These are phyloP conservation scores for Sclerotinia borealis DNA, from an alignment of 2,329 filamentous ascomycete species.

Conservation along the genomic window DNA sequence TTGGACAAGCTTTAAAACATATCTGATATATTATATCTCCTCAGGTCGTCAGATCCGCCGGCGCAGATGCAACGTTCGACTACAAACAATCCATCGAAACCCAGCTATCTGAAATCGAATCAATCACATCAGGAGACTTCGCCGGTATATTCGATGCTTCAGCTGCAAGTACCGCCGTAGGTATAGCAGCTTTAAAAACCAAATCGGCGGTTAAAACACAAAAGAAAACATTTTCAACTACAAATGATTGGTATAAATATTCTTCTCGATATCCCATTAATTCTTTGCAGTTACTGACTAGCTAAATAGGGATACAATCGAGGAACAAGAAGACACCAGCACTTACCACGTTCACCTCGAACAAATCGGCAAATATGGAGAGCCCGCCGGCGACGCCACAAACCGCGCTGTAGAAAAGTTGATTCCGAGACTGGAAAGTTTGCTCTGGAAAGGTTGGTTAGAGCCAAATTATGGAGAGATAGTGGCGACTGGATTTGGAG, in stretches of 20 bases:
- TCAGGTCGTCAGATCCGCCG: constrained; percentile 28
- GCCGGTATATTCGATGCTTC: constrained; percentile 6
- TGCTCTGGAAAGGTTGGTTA: background rate
- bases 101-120: background rate
- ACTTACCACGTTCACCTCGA: constrained; percentile 20
- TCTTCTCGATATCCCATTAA: no score
- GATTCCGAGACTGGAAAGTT: constrained; percentile 3
- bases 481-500: background rate
- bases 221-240: constrained; percentile 9
- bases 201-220: background rate
- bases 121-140: constrained; percentile 1
- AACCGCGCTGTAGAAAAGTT: constrained; percentile 10
- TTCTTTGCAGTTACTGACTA: background rate
- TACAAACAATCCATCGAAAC: constrained; percentile 19
- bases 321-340: constrained; percentile 15
- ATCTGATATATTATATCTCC: no score
- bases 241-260: constrained; percentile 4
- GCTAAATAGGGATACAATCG: constrained; percentile 17
- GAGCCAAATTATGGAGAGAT: constrained; percentile 3
- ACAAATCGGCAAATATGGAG: constrained; percentile 20
- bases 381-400: constrained; percentile 11
- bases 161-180: background rate
- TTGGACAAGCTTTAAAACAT: no score
- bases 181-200: background rate
- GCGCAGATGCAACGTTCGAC: constrained; percentile 34